A percentile compares a stretch with the other conserved stretches of the same genome.
Conservation (phyloP, 2,329 filamentous ascomycete genomes). For the Cordyceps fumosorosea region DNA sequence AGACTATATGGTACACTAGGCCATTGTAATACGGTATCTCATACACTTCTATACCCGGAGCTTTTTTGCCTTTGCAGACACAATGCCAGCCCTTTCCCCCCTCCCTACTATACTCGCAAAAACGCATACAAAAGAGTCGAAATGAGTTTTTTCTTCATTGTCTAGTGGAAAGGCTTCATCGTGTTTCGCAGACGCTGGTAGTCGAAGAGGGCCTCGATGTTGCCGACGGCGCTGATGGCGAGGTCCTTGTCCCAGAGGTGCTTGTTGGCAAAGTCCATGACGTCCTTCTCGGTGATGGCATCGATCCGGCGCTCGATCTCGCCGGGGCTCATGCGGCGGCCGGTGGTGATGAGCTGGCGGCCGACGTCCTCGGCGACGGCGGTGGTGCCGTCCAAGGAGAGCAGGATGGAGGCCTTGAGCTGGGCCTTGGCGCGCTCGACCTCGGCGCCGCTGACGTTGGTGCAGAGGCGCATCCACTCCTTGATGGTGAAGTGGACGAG, state of each 20-base stretch:
- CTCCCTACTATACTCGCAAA: conserved; percentile 14
- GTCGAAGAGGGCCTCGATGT: conserved; percentile 78
- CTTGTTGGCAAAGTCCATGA: conserved; percentile 91
- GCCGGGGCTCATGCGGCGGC: conserved; percentile 80
- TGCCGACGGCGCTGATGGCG: conserved; percentile 86
- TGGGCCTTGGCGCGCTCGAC: conserved; percentile 98
- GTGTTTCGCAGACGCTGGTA: conserved; percentile 76
- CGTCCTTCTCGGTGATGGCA: conserved; percentile 86
- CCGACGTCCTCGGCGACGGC: conserved; percentile 97
- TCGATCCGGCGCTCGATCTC: conserved; percentile 93
- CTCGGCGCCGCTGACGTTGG: conserved; percentile 81
- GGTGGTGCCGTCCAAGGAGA: conserved; percentile 95
- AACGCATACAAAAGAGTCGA: not conserved
- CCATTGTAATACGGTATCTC: conserved; percentile 43
- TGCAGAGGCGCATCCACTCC: conserved; percentile 93
- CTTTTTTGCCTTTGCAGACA: conserved; percentile 27
- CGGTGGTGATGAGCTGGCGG: conserved; percentile 96
- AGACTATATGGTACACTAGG: conserved; percentile 50
- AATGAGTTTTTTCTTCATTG: conserved; percentile 19
- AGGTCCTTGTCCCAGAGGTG: conserved; percentile 98
- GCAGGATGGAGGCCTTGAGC: conserved; percentile 95
- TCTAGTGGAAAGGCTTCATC: conserved; percentile 61
- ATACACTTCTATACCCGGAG: conserved; percentile 49
- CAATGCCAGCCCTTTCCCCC: conserved; percentile 17
- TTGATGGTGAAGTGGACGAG: conserved; percentile 97